A percentile compares a stretch with the other conserved stretches of the same genome.
Conservation (phyloP, 768 basidiomycete species). For the Daedaleopsis nitida region DNA sequence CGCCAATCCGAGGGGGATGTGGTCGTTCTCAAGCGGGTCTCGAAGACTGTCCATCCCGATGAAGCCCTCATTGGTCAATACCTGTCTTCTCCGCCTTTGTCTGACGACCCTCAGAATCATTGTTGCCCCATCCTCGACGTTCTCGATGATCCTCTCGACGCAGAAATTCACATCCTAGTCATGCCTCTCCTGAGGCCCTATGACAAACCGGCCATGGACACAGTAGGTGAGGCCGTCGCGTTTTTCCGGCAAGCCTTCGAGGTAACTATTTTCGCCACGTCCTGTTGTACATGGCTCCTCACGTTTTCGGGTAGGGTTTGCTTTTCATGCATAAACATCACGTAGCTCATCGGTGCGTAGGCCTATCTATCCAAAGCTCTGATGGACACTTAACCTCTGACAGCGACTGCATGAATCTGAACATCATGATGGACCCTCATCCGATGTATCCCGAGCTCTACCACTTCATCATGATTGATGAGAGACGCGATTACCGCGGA, state of each 20-base stretch:
- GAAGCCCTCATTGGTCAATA: slow-evolving; percentile 9
- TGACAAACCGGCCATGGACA: neutral
- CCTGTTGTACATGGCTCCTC: neutral
- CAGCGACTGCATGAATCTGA: slow-evolving; percentile 8
- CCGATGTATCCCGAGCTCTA: slow-evolving; percentile 11
- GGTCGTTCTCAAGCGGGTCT: slow-evolving; percentile 4
- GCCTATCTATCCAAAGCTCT: neutral
- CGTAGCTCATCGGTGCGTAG: slow-evolving; percentile 9
- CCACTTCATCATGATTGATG: neutral
- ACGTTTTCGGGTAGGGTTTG: slow-evolving; percentile 14
- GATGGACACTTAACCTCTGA: neutral
- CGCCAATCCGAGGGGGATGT: slow-evolving; percentile 19
- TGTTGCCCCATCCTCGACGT: slow-evolving; percentile 18
- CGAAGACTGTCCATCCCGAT: neutral
- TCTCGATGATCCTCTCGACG: slow-evolving; percentile 6
- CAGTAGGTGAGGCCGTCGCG: slow-evolving; percentile 6
- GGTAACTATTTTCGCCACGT: neutral
- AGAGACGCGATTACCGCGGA: slow-evolving; percentile 3
- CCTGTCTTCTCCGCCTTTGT: slow-evolving; percentile 3
- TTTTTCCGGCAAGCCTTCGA: slow-evolving; percentile 2
- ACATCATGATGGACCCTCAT: slow-evolving; percentile 24
- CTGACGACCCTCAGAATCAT: slow-evolving; percentile 18
- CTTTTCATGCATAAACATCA: slow-evolving; percentile 20
- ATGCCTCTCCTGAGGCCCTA: slow-evolving; percentile 2
- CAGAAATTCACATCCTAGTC: slow-evolving; percentile 12